Conservation (phyloP, 192 early-diverging fungal genomes). For the Thoreauomyces humboldtii region DNA sequence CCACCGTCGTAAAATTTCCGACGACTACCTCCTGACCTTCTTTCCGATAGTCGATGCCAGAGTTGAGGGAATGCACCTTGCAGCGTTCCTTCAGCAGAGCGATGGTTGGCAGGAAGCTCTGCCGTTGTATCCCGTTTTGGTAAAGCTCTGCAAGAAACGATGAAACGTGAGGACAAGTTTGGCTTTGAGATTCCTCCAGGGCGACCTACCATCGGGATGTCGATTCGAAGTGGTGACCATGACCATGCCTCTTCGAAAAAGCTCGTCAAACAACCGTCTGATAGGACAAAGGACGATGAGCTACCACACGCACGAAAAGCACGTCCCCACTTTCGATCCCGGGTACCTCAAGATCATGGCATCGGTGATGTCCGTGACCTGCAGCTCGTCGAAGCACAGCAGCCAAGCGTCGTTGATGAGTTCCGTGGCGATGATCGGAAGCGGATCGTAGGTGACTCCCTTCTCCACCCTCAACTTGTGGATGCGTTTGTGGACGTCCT, state of each 20-base stretch:
- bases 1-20: background rate
- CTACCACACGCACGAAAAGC: too few species aligned
- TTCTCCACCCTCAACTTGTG: constrained; percentile 32
- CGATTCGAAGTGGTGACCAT: constrained; percentile 92
- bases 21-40: constrained; percentile 40
- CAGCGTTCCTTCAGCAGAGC: constrained; percentile 78
- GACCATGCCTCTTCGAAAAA: constrained; percentile 82
- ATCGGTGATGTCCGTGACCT: constrained; percentile 97
- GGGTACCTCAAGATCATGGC: constrained; percentile 83
- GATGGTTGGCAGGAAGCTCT: constrained; percentile 90
- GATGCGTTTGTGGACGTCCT: constrained; percentile 78
- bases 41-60: constrained; percentile 90
- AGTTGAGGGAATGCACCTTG: constrained; percentile 77
- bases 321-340: constrained; percentile 45
- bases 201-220: constrained; percentile 74
- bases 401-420: constrained; percentile 79
- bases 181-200: too few species aligned
- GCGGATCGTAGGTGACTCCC: constrained; percentile 28
- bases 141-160: constrained; percentile 66
- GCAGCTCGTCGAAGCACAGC: constrained; percentile 95
- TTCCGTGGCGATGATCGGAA: constrained; percentile 68
- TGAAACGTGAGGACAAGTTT: background rate
- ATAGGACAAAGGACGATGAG: background rate
- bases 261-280: constrained; percentile 58
- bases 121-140: constrained; percentile 93